phyloP scores from a whole-genome alignment of 345 rosid genomes.

The Excoecaria agallocha region DNA sequence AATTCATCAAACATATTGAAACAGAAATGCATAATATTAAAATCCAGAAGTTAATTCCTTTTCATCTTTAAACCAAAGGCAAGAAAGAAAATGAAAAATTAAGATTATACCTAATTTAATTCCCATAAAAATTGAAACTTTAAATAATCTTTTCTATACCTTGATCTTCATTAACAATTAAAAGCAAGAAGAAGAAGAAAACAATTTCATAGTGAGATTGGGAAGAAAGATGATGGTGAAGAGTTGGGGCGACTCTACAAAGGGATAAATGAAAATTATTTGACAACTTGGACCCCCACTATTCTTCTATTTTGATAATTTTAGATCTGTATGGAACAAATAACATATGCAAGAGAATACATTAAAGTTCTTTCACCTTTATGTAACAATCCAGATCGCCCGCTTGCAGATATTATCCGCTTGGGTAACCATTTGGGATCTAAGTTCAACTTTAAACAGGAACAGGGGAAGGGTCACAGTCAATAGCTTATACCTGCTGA shows the following conservation, averaged over 20 bases:
- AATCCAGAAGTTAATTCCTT: not conserved
- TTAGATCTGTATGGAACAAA: too few relatives aligned
- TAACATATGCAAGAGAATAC: too few relatives aligned
- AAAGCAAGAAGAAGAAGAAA: not conserved
- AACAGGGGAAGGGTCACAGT: too few relatives aligned
- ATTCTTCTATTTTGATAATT: not conserved
- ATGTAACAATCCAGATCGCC: too few relatives aligned
- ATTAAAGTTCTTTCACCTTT: too few relatives aligned
- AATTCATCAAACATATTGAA: not conserved
- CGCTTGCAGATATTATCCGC: too few relatives aligned
- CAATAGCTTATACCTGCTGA: too few relatives aligned
- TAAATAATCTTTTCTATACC: not conserved
- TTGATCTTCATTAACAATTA: not conserved
- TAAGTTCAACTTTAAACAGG: too few relatives aligned
- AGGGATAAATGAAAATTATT: not conserved
- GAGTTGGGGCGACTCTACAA: not conserved
- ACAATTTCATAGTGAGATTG: not conserved
- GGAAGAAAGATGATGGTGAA: not conserved
- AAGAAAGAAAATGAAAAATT: not conserved
- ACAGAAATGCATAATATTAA: not conserved
- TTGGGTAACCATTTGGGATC: too few relatives aligned
- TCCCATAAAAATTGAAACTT: conserved; percentile 4
- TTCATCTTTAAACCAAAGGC: not conserved
- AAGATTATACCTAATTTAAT: not conserved
- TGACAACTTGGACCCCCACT: not conserved